Evolutionary conservation across 2,329 filamentous ascomycete species (phyloP), one percentile per base, ranked within the genome.

Genomic region (Coniochaeta sp.): DNA sequence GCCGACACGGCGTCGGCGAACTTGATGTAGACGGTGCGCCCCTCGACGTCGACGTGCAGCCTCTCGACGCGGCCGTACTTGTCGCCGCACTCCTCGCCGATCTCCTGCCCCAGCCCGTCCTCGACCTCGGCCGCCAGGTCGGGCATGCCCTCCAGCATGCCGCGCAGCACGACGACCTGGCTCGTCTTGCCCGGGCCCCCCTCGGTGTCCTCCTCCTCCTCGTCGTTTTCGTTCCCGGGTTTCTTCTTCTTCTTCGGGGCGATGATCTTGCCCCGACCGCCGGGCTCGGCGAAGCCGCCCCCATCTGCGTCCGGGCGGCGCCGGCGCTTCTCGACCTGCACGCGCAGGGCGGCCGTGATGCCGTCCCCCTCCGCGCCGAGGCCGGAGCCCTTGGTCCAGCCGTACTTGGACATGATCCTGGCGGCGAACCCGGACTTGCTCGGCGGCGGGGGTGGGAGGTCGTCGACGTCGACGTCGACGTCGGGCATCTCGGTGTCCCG

Each of bases 341-440:
- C 89, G 55, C 86, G 86, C 4, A 99, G 78, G 4, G 93, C 90
- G 24, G 92, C 90, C 59, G 91, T 81, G 67, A 99, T 97, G 62
- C 95, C 95, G 26, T 87, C 86, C 34, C 86, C 86, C 63, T 88
- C 84, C 17, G 91, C 92, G 65, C 95, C 95, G 4, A 99, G 84
- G 22, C 95, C 95, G 63, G 88, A 83, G 26, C 95, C 95, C 69
- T 93, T 89, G 38, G 87, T 88, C 90, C 93, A 98, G 59, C 95
- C 95, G 75, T 96, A 95, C 72, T 97, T 98, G 62, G 86, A 84
- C 86, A 99, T 91, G 60, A 98, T 83, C 36, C 92, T 89, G 65
- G 92, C 85, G 0, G 91, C 95, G 72, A 96, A 96, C 58, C 88
- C 90, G 64, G 87, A 84, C 72, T 96, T 90, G 17, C 91, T 91